Base-by-base conservation (phyloP, 1,284 basidiomycete species). In the Leucoagaricus sp. region DNA sequence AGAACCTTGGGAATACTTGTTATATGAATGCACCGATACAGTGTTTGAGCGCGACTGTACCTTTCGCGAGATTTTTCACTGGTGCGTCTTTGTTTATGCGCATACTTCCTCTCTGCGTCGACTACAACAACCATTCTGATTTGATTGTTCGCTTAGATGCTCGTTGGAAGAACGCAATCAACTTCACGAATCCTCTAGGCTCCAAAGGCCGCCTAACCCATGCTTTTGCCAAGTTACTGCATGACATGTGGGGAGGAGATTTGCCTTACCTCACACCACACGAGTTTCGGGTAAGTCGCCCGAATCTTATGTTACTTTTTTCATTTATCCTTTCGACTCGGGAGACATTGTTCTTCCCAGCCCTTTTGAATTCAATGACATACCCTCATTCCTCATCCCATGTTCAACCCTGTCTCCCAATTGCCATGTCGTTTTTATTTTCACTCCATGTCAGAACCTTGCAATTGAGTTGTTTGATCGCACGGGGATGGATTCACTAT, bases 21-120 rank as follows among this genome's bases (percentile, higher is more conserved):
- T 99, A 98, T 72, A 98, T 99, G 95, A 99, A 98, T 72, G 93
- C 96, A 28, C 96, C 95, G 3, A 85, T 99, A 21, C 96, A 99
- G 73, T 99, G 96, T 72, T 75, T 99, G 66, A 93, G 87, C 66
- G 94, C 94, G 0, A 96, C 95, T 0, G 85, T 90, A 12, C 95
- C 95, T 0, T 94, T 98, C 71, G 85, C 94, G 33, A 80, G 87
- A 49, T 97, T 94, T 75, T 97, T 98, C 69, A 89, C 86, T 40
- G 85, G 93, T 93, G 66, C 42, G 70, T 38, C 21, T 25, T 58
- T 52, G n/a, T 40, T 53, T 44, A 17, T 31, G 10, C 12, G 21
- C 2, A 17, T 55, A 36, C 45, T 34, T 53, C 47, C 56, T n/a
- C 25, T 51, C 49, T 6, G 42, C 55, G 48, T 36, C 17, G 21